Evolutionary conservation across 345 rosid species (phyloP).

Genomic region (Nasturtium officinale): DNA sequence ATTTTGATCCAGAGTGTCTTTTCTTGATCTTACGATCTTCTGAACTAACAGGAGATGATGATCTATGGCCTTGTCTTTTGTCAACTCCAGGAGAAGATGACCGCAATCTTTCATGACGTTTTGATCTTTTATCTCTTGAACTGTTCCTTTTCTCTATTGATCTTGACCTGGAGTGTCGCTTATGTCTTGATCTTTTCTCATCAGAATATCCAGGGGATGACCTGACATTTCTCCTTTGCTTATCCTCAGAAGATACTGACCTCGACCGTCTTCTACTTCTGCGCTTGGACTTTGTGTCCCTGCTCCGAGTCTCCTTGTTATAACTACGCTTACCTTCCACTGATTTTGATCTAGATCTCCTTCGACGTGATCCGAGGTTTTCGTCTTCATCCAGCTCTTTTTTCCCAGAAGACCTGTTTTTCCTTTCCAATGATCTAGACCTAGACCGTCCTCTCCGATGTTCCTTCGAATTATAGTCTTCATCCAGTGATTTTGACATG

Average conservation of each 20-base stretch:
- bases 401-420: conserved; percentile 41
- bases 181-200: background rate
- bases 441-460: conserved; percentile 58
- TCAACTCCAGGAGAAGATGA: conserved; percentile 55
- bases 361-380: conserved; percentile 51
- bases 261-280: conserved; percentile 62
- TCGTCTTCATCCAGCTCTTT: conserved; percentile 46
- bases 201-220: background rate
- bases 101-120: conserved; percentile 49
- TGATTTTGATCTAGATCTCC: conserved; percentile 77
- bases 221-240: conserved; percentile 51
- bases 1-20: conserved; percentile 50
- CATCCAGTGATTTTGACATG: conserved; percentile 65
- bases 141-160: conserved; percentile 52
- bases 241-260: conserved; percentile 65
- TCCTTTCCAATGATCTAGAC: conserved; percentile 60
- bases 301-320: conserved; percentile 51
- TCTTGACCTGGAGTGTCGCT: conserved; percentile 42
- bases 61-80: conserved; percentile 44
- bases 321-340: conserved; percentile 52
- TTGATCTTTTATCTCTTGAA: conserved; percentile 53
- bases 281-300: conserved; percentile 59
- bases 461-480: conserved; percentile 46
- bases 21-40: conserved; percentile 49
- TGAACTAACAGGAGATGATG: conserved; percentile 49